These are phyloP conservation scores for Heritiera littoralis DNA, from an alignment of 345 rosid species.

Conservation along the genomic window DNA sequence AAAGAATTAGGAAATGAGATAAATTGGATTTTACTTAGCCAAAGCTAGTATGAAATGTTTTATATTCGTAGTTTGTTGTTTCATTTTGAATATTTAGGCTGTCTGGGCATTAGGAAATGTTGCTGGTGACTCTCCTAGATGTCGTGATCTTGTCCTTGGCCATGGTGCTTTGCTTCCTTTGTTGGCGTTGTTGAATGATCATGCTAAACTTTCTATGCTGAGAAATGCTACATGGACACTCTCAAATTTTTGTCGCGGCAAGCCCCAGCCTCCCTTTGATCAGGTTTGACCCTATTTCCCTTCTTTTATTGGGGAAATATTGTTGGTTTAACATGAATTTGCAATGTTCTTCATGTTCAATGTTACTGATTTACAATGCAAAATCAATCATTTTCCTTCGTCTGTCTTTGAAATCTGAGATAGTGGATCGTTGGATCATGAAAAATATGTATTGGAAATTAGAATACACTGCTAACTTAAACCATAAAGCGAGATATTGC, in stretches of 20 bases:
- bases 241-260: slow-evolving; percentile 57
- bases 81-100: slow-evolving; percentile 33
- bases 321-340: not conserved
- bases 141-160: slow-evolving; percentile 55
- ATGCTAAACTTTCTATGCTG: slow-evolving; percentile 53
- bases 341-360: not conserved
- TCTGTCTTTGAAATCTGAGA: not conserved
- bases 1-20: not conserved
- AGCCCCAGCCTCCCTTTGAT: slow-evolving; percentile 60
- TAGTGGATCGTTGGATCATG: not conserved
- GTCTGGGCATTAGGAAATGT: slow-evolving; percentile 68
- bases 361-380: not conserved
- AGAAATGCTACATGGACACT: slow-evolving; percentile 60
- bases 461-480: not conserved
- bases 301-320: not conserved
- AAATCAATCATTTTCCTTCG: not conserved
- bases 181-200: slow-evolving; percentile 49
- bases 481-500: not conserved
- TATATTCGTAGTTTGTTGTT: not conserved
- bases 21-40: not conserved
- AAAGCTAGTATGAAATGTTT: not conserved
- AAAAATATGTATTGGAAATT: not conserved
- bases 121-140: slow-evolving; percentile 57
- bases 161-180: slow-evolving; percentile 51
- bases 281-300: slow-evolving; percentile 27